A percentile compares a stretch with the other conserved stretches of the same genome.
These are phyloP conservation scores for Ophiocordyceps camponoti-leonardi DNA, from an alignment of 2,329 filamentous ascomycete species.

Conservation along the genomic window DNA sequence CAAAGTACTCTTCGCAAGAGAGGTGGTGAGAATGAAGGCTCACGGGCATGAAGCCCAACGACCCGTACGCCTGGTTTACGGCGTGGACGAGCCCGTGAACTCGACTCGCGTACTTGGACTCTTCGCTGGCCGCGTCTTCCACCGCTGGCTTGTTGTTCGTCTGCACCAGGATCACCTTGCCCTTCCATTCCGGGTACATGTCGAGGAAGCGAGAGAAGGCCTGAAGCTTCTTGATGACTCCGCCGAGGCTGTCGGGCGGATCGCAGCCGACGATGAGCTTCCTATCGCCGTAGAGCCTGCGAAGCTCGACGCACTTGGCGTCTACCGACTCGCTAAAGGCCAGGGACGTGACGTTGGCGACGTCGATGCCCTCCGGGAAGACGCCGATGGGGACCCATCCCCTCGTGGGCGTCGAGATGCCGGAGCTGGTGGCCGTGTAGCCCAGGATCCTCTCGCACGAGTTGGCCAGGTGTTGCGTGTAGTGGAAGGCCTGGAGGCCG, in stretches of 20 bases:
- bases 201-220: neutral
- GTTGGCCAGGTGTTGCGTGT: neutral
- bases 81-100: neutral
- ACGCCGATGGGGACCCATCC: neutral
- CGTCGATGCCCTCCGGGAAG: neutral
- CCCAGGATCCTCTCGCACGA: neutral
- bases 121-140: neutral
- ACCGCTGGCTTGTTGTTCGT: neutral
- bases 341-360: neutral
- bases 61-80: neutral
- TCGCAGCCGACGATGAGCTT: neutral
- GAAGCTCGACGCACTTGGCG: neutral
- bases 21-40: neutral
- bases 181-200: neutral
- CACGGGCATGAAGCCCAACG: neutral
- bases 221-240: neutral
- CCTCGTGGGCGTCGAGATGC: neutral
- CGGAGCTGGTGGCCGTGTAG: neutral
- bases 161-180: neutral
- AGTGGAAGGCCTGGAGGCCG: neutral
- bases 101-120: neutral
- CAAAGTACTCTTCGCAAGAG: neutral
- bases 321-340: neutral
- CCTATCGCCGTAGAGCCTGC: neutral
- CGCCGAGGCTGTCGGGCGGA: neutral